Evolutionary conservation across 2,329 filamentous ascomycete genomes (phyloP).

Genomic region (Plenodomus lindquistii): DNA sequence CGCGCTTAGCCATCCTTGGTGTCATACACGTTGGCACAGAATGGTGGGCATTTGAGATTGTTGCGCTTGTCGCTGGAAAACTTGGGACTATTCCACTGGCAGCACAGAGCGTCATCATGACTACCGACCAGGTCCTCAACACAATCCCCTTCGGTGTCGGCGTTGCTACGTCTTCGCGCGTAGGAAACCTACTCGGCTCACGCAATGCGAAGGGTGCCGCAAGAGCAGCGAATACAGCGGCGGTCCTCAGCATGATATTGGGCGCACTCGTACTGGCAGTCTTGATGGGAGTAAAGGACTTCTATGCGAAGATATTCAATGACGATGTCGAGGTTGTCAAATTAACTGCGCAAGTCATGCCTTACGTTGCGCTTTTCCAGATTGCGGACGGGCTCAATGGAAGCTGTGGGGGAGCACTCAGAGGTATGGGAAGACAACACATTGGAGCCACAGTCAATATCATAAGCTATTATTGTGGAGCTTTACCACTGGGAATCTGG

Average conservation of each 20-base stretch:
- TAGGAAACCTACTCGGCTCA: conserved; percentile 80
- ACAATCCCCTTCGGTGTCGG: conserved; percentile 87
- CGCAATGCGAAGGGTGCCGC: conserved; percentile 67
- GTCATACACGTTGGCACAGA: conserved; percentile 85
- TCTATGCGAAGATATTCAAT: conserved; percentile 81
- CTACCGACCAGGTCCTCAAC: conserved; percentile 79
- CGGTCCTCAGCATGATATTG: conserved; percentile 70
- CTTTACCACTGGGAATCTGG: conserved; percentile 79
- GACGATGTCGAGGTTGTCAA: conserved; percentile 71
- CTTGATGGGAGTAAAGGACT: conserved; percentile 70
- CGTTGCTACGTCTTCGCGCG: conserved; percentile 74
- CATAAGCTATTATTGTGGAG: conserved; percentile 81
- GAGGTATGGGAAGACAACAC: conserved; percentile 87
- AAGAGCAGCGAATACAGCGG: conserved; percentile 74
- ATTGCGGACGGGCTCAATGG: conserved; percentile 88
- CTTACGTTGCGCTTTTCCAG: conserved; percentile 86
- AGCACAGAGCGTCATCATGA: conserved; percentile 89
- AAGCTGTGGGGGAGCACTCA: conserved; percentile 76
- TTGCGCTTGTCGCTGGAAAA: conserved; percentile 78
- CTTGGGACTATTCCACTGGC: conserved; percentile 79
- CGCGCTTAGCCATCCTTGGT: conserved; percentile 73
- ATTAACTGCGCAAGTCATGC: conserved; percentile 77
- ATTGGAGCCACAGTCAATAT: conserved; percentile 82
- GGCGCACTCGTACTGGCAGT: conserved; percentile 69
- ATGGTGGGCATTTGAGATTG: conserved; percentile 95